Evolutionary conservation across 1,139 yeast species (phyloP).

Genomic region (Scheffersomyces quercinus): DNA sequence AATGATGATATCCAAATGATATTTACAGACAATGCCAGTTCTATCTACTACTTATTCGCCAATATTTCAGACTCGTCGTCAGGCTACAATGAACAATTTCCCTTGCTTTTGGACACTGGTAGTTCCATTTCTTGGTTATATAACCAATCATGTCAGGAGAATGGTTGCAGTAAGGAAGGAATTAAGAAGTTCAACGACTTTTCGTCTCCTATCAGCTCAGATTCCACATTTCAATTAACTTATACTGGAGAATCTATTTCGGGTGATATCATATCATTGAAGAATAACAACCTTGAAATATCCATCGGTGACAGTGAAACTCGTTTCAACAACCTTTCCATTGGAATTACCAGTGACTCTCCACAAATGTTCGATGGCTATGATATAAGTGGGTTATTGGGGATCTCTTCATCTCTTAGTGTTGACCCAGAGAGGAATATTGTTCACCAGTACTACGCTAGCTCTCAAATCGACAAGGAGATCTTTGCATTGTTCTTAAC

Average conservation of each 20-base stretch:
- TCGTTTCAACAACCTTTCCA: constrained; percentile 31
- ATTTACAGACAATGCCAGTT: constrained; percentile 25
- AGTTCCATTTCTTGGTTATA: constrained; percentile 67
- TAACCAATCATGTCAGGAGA: constrained; percentile 48
- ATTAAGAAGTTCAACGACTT: constrained; percentile 23
- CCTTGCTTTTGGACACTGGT: constrained; percentile 64
- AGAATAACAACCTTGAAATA: constrained; percentile 23
- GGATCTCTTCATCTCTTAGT: constrained; percentile 49
- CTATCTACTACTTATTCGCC: constrained; percentile 27
- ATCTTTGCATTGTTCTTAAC: constrained; percentile 25
- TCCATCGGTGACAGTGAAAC: constrained; percentile 28
- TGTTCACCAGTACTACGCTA: constrained; percentile 20
- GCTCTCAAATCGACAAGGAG: constrained; percentile 18
- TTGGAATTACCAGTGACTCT: constrained; percentile 56
- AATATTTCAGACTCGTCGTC: constrained; percentile 14
- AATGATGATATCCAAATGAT: constrained; percentile 23
- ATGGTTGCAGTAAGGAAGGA: constrained; percentile 37
- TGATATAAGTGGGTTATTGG: constrained; percentile 61
- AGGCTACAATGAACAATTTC: constrained; percentile 40
- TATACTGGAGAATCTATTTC: constrained; percentile 59
- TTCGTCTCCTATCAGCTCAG: constrained; percentile 12
- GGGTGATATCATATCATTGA: constrained; percentile 40
- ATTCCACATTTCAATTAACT: constrained; percentile 40
- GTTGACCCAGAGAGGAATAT: constrained; percentile 33
- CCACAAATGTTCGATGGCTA: constrained; percentile 56